A percentile compares a stretch with the other conserved stretches of the same genome.
Conservation (phyloP, 352 stramenopile genomes). For the Phytophthora melonis region DNA sequence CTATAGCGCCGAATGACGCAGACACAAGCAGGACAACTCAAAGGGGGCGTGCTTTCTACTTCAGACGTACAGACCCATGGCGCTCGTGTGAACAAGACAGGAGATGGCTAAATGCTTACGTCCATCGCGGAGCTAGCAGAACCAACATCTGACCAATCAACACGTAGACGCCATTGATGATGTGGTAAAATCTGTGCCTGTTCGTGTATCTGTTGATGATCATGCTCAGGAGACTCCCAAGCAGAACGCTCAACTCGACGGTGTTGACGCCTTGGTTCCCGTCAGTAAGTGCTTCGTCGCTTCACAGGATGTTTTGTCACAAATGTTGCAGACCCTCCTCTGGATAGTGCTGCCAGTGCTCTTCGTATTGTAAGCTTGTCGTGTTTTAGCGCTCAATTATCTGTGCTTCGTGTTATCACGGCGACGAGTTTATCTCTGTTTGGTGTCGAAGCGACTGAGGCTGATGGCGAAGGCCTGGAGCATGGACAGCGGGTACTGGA, state of each 20-base stretch:
- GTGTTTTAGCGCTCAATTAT: background rate
- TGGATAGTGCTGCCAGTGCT: background rate
- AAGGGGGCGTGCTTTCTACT: background rate
- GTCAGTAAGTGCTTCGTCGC: too few species aligned
- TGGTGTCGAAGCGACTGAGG: conserved; percentile 92
- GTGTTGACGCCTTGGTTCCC: too few species aligned
- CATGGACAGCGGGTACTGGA: conserved; percentile 93
- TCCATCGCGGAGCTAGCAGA: conserved; percentile 3
- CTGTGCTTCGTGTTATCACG: background rate
- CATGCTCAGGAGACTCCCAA: too few species aligned
- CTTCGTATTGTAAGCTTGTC: background rate
- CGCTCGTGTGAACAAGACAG: conserved; percentile 14
- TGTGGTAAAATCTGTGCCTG: conserved; percentile 9
- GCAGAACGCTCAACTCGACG: too few species aligned
- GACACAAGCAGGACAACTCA: conserved; percentile 12
- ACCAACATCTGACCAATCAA: conserved; percentile 17
- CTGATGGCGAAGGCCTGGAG: conserved; percentile 94
- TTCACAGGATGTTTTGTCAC: too few species aligned
- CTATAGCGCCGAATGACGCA: conserved; percentile 1
- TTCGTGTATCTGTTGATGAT: too few species aligned
- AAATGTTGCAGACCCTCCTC: too few species aligned
- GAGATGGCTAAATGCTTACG: background rate
- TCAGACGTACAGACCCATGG: conserved; percentile 3
- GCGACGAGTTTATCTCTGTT: conserved; percentile 63
- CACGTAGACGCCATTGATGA: conserved; percentile 29